Percentiles rank a stretch among this genome's conserved stretches.
phyloP scores from a whole-genome alignment of 176 grass and related monocot genomes.

The Paspalum notatum region DNA sequence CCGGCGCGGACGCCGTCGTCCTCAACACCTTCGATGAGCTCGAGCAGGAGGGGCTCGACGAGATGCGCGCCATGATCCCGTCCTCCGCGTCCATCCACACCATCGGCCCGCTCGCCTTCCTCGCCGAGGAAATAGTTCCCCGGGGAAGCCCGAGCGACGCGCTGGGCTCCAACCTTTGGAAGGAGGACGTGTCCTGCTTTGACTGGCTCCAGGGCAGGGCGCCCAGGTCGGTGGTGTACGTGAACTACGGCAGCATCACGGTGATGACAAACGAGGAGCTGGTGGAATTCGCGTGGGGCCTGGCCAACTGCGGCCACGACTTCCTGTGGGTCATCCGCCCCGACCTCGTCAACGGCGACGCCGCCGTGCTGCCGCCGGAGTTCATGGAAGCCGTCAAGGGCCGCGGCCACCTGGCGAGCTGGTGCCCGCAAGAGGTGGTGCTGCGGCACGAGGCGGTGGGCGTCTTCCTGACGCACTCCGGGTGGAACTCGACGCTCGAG shows the following conservation, averaged over 20 bases:
- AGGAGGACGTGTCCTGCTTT: slow-evolving; percentile 43
- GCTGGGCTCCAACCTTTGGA: slow-evolving; percentile 48
- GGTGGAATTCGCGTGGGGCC: slow-evolving; percentile 56
- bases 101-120: slow-evolving; percentile 34
- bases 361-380: slow-evolving; percentile 46
- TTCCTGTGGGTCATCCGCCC: slow-evolving; percentile 57
- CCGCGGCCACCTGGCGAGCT: slow-evolving; percentile 40
- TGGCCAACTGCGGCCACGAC: slow-evolving; percentile 41
- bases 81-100: slow-evolving; percentile 33
- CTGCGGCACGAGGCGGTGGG: slow-evolving; percentile 44
- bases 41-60: slow-evolving; percentile 29
- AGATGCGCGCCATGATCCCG: slow-evolving; percentile 38
- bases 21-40: slow-evolving; percentile 60
- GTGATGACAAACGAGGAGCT: slow-evolving; percentile 50
- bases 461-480: slow-evolving; percentile 51
- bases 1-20: slow-evolving; percentile 35
- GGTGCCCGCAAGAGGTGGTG: slow-evolving; percentile 59
- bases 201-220: slow-evolving; percentile 37
- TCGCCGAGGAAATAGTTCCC: slow-evolving; percentile 30
- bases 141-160: not conserved
- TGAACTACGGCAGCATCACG: slow-evolving; percentile 55
- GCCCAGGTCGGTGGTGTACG: slow-evolving; percentile 42
- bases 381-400: slow-evolving; percentile 33
- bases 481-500: slow-evolving; percentile 53
- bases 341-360: slow-evolving; percentile 46